Conservation (phyloP, 139 green algal species). For the Microglena sp. region DNA sequence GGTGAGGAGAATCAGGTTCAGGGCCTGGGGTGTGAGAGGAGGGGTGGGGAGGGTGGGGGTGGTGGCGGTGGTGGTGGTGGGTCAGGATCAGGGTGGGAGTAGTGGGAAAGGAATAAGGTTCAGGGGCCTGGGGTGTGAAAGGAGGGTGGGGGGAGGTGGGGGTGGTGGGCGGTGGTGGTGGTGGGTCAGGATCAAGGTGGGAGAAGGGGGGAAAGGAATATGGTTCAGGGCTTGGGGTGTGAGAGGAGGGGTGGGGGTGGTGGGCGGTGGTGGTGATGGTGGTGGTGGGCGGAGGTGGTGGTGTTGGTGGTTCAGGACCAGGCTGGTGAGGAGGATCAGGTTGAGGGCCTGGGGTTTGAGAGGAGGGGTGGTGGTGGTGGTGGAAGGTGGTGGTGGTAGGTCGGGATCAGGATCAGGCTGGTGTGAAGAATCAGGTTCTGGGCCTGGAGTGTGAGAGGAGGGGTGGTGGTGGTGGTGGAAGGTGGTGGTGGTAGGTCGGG, state of each 20-base stretch:
- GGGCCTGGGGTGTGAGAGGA: conserved; percentile 38
- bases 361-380: neutral
- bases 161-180: neutral
- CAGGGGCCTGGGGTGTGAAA: conserved; percentile 51
- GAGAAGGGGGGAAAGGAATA: conserved; percentile 78
- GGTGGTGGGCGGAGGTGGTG: neutral
- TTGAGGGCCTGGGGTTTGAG: conserved; percentile 57
- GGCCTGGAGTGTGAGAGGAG: conserved; percentile 37
- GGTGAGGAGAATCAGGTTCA: conserved; percentile 90
- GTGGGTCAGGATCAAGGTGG: neutral
- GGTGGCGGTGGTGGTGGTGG: neutral
- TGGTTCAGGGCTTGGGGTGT: conserved; percentile 66
- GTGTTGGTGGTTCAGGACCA: too few relatives aligned
- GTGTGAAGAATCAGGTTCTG: conserved; percentile 88
- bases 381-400: neutral
- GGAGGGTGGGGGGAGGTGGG: neutral
- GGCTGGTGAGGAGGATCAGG: conserved; percentile 84
- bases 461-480: neutral
- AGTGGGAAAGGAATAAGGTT: conserved; percentile 90
- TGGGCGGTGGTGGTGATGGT: neutral
- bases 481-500: neutral
- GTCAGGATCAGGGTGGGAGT: neutral
- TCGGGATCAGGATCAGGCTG: neutral
- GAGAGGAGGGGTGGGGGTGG: neutral
- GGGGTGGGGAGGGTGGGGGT: neutral